phyloP scores from a whole-genome alignment of 2,329 filamentous ascomycete genomes.

The Aureobasidium lini region DNA sequence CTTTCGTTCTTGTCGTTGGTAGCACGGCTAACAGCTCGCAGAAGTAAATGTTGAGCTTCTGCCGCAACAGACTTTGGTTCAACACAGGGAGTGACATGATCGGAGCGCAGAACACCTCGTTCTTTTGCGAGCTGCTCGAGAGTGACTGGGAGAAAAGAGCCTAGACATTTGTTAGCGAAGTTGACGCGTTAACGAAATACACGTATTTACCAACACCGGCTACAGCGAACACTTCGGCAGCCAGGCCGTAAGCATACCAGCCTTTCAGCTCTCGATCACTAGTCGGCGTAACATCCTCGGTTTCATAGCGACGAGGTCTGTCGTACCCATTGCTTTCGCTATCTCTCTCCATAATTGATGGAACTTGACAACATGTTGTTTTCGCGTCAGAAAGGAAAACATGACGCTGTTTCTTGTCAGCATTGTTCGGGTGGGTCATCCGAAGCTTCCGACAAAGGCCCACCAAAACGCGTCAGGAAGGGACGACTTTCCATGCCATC shows the following conservation, averaged over 20 bases:
- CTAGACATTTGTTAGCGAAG: slow-evolving; percentile 37
- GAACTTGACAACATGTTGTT: not conserved
- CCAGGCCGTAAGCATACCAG: slow-evolving; percentile 40
- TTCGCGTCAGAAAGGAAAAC: not conserved
- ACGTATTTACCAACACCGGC: slow-evolving; percentile 64
- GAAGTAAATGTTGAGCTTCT: slow-evolving; percentile 17
- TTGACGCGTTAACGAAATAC: slow-evolving; percentile 2
- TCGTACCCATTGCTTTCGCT: not conserved
- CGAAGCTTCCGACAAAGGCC: slow-evolving; percentile 8
- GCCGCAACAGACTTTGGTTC: slow-evolving; percentile 15
- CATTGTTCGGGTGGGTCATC: slow-evolving; percentile 11
- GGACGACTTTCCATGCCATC: not conserved
- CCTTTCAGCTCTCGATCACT: slow-evolving; percentile 14
- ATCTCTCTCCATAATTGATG: not conserved
- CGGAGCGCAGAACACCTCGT: slow-evolving; percentile 72
- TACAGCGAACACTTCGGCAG: slow-evolving; percentile 91
- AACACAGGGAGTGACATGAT: slow-evolving; percentile 63
- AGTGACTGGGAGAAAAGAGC: slow-evolving; percentile 86
- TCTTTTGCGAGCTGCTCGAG: slow-evolving; percentile 86
- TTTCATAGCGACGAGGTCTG: slow-evolving; percentile 3
- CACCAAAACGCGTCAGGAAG: slow-evolving; percentile 3
- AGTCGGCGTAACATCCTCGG: slow-evolving; percentile 9
- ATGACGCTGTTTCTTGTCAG: slow-evolving; percentile 6
- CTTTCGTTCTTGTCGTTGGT: slow-evolving; percentile 35
- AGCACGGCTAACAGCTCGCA: slow-evolving; percentile 7